Evolutionary conservation across 805 yeast genomes (phyloP).

Genomic region (Lachancea kluyveri): DNA sequence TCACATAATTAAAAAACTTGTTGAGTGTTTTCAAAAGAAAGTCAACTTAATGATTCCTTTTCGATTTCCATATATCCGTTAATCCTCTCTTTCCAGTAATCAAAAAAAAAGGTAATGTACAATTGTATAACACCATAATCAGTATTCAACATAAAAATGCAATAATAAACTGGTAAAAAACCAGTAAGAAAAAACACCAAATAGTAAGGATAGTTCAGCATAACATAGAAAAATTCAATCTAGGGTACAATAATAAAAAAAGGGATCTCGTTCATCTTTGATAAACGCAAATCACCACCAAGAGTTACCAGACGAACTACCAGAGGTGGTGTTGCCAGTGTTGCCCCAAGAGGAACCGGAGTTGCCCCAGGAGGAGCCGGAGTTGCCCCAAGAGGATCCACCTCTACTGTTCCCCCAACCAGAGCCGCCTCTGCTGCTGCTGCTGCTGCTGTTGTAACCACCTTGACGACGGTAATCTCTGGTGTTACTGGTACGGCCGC

Average conservation of each 20-base stretch:
- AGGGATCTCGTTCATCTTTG: not conserved
- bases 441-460: constrained; percentile 13
- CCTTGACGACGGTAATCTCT: constrained; percentile 48
- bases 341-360: constrained; percentile 8
- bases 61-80: constrained; percentile 1
- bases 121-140: constrained; percentile 22
- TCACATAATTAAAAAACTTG: too few relatives aligned
- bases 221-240: constrained; percentile 2
- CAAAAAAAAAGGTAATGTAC: constrained; percentile 16
- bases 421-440: constrained; percentile 32
- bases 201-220: constrained; percentile 8
- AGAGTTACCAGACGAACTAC: constrained; percentile 25
- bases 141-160: constrained; percentile 8
- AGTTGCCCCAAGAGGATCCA: constrained; percentile 21
- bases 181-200: constrained; percentile 8
- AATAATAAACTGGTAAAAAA: constrained; percentile 6
- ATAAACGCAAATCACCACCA: constrained; percentile 6
- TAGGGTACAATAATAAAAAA: not conserved
- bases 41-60: constrained; percentile 3
- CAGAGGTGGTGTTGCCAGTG: constrained; percentile 10
- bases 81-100: constrained; percentile 1
- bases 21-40: too few relatives aligned
- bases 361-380: constrained; percentile 15
- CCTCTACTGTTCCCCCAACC: constrained; percentile 29
- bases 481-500: constrained; percentile 35